These are phyloP conservation scores for Brettanomyces anomalus DNA, from an alignment of 805 yeast genomes.

Conservation along the genomic window DNA sequence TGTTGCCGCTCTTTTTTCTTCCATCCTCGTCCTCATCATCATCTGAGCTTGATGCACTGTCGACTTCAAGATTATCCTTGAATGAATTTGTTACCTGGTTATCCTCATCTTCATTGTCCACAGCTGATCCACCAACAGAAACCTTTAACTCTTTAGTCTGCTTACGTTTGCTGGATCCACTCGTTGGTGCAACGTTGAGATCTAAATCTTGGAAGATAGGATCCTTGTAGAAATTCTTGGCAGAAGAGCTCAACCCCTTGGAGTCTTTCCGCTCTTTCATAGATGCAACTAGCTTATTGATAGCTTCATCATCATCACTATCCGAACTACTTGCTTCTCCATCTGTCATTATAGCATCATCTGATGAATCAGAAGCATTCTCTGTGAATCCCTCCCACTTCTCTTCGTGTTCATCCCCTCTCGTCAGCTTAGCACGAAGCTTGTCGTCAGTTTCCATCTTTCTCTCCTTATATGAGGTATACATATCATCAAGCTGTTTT, in stretches of 20 bases:
- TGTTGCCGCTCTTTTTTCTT: conserved; percentile 10
- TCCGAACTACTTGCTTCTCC: conserved; percentile 39
- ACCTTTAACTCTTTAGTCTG: conserved; percentile 6
- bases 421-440: conserved; percentile 55
- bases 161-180: conserved; percentile 5
- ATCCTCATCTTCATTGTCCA: conserved; percentile 8
- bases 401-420: conserved; percentile 71
- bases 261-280: conserved; percentile 34
- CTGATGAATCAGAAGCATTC: conserved; percentile 14
- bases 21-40: conserved; percentile 10
- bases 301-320: conserved; percentile 67
- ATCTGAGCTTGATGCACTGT: conserved; percentile 13
- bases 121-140: conserved; percentile 6
- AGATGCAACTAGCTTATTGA: conserved; percentile 48
- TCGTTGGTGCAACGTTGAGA: conserved; percentile 21
- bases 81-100: conserved; percentile 6
- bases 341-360: conserved; percentile 28
- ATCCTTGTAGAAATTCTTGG: conserved; percentile 37
- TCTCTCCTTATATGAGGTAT: conserved; percentile 55
- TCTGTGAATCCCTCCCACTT: conserved; percentile 68
- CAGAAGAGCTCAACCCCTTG: conserved; percentile 35
- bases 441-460: conserved; percentile 63
- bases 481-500: conserved; percentile 76
- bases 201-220: conserved; percentile 43
- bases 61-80: conserved; percentile 7